Base-by-base conservation (phyloP, 1,139 yeast genomes). In the Taiozyma sp. region DNA sequence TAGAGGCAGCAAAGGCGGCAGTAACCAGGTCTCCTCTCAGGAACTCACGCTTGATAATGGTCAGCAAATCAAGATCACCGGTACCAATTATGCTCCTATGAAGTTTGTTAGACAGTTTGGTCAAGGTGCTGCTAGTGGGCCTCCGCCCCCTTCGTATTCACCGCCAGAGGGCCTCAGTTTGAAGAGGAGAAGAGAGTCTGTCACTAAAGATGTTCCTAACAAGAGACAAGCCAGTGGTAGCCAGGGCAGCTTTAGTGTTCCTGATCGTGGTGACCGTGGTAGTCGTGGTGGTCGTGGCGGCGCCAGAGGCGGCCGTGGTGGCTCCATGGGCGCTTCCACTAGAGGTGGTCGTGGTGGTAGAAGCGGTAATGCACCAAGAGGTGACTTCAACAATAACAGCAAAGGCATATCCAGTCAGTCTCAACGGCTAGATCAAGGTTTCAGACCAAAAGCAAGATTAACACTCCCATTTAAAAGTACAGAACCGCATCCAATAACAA, bases 31-130 rank as follows among this genome's bases (percentile, higher is more conserved):
- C 14, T 39, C 41, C 14, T n/a, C 39, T 26, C 46, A 13, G 8
- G 28, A 6, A 24, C 44, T n/a, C 21, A 30, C 16, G 4, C 29
- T 19, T 8, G 10, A 32, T n/a, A 35, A 32, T 8, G 50, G 50
- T 8, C 16, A 46, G 9, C 24, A 32, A 3, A 47, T 52, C 30
- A 45, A 13, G 35, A 45, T 56, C 30, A 51, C 56, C 8, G 57
- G 56, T 8, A 43, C 59, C 21, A 56, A 56, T 22, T 48, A 46
- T 35, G 50, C 52, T 2, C 59, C 59, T 10, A 45, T 54, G 48
- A 47, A 45, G 45, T 53, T 51, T n/a, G 28, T 39, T 8, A 45
- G 57, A 29, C 46, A 42, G 9, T 54, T 54, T 42, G 55, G 55
- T 3, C 11, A 45, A 10, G 43, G 45, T 9, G 34, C 28, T 9